phyloP scores from a whole-genome alignment of 805 yeast species.

The Teunomyces kruisii region DNA sequence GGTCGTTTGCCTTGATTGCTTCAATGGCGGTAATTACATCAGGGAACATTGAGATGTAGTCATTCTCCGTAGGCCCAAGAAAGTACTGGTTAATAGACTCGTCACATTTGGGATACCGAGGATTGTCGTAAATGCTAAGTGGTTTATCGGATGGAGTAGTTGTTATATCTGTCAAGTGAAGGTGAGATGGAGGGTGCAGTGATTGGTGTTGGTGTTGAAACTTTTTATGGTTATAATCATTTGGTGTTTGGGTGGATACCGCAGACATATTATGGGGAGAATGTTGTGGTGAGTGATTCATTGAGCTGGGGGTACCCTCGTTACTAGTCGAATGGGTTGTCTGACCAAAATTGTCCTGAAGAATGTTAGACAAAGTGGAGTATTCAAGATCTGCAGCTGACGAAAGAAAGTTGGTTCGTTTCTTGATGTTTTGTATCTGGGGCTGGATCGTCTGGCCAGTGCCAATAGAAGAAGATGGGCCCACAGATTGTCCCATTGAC shows the following conservation, averaged over 20 bases:
- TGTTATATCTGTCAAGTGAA: constrained; percentile 10
- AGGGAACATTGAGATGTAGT: constrained; percentile 51
- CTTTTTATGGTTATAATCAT: background rate
- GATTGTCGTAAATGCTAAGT: constrained; percentile 15
- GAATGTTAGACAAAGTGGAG: constrained; percentile 63
- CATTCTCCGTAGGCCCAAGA: constrained; percentile 52
- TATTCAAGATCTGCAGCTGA: constrained; percentile 75
- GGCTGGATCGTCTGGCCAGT: background rate
- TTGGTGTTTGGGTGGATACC: background rate
- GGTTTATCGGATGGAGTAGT: background rate
- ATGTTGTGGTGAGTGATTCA: constrained; percentile 33
- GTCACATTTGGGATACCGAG: constrained; percentile 49
- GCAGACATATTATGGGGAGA: constrained; percentile 24
- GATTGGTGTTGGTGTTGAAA: background rate
- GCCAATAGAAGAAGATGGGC: background rate
- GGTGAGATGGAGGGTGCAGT: constrained; percentile 16
- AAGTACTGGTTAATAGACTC: constrained; percentile 65
- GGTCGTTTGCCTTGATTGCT: constrained; percentile 37
- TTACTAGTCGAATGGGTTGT: constrained; percentile 27
- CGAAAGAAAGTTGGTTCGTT: constrained; percentile 54
- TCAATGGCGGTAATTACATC: constrained; percentile 53
- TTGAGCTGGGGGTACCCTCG: constrained; percentile 40
- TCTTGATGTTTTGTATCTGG: constrained; percentile 3
- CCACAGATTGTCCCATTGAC: background rate
- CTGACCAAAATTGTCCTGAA: constrained; percentile 45